phyloP scores from a whole-genome alignment of 2,329 filamentous ascomycete species.

The Neospermospora avenae region DNA sequence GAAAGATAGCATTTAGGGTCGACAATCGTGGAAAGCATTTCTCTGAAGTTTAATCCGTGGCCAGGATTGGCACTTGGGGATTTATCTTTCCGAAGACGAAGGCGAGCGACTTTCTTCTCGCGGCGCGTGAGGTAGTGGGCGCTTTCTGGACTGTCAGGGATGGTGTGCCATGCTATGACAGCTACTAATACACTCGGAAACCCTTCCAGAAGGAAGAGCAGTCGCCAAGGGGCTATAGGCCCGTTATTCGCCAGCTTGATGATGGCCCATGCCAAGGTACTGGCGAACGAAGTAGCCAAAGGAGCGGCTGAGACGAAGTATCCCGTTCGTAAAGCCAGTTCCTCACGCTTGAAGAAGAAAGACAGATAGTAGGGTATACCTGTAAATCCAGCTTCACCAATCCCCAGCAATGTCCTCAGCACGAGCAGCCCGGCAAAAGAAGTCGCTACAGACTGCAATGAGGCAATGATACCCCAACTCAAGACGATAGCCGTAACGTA shows the following conservation, averaged over 20 bases:
- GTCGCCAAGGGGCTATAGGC: conserved; percentile 79
- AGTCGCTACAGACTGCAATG: conserved; percentile 64
- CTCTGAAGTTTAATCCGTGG: conserved; percentile 47
- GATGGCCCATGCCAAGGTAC: conserved; percentile 75
- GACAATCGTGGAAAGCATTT: conserved; percentile 55
- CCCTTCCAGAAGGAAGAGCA: conserved; percentile 79
- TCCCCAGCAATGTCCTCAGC: conserved; percentile 55
- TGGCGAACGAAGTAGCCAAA: conserved; percentile 78
- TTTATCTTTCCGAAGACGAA: conserved; percentile 54
- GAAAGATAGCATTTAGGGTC: conserved; percentile 74
- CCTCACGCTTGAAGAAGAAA: conserved; percentile 62
- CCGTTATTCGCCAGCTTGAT: conserved; percentile 61
- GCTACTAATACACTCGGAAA: conserved; percentile 78
- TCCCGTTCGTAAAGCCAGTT: conserved; percentile 81
- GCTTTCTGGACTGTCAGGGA: conserved; percentile 73
- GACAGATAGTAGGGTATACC: conserved; percentile 63
- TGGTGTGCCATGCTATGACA: conserved; percentile 67
- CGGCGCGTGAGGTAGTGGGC: conserved; percentile 60
- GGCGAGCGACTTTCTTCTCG: conserved; percentile 65
- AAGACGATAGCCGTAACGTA: conserved; percentile 62
- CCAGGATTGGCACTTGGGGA: conserved; percentile 17
- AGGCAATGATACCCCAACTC: conserved; percentile 76
- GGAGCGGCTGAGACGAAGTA: conserved; percentile 84
- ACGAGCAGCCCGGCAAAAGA: conserved; percentile 59
- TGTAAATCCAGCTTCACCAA: conserved; percentile 63